Evolutionary conservation across 371 early-diverging fungal genomes (phyloP).

Genomic region (Massospora cicadina): DNA sequence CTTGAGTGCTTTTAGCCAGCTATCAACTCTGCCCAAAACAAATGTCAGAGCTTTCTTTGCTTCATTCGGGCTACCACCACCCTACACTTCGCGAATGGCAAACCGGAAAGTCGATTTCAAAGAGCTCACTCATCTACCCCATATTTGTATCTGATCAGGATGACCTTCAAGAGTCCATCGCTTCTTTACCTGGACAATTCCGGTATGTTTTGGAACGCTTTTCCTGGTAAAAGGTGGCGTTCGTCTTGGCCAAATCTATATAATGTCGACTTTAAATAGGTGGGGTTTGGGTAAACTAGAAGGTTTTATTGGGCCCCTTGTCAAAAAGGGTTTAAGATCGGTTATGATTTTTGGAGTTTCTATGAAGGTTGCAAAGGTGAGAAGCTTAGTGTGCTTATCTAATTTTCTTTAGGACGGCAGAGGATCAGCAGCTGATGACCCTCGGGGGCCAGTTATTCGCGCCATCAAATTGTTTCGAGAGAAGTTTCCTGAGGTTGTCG

Average conservation of each 20-base stretch:
- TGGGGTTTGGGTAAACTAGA: constrained; percentile 66
- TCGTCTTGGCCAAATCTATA: not conserved
- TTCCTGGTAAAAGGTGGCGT: not conserved
- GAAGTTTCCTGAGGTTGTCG: constrained; percentile 60
- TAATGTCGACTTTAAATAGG: constrained; percentile 16
- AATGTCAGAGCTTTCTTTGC: constrained; percentile 18
- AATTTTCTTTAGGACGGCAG: constrained; percentile 39
- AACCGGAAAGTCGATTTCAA: constrained; percentile 38
- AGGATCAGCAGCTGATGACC: constrained; percentile 70
- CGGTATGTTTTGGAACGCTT: constrained; percentile 22
- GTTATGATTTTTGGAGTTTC: constrained; percentile 94
- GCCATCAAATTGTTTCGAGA: constrained; percentile 59
- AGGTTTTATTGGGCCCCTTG: constrained; percentile 58
- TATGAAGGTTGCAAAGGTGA: constrained; percentile 30
- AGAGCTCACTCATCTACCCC: constrained; percentile 74
- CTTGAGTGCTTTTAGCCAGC: too few relatives aligned
- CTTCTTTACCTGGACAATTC: constrained; percentile 72
- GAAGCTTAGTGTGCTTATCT: not conserved
- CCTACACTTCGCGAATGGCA: constrained; percentile 69
- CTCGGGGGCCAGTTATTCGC: constrained; percentile 70
- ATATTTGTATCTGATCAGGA: constrained; percentile 76
- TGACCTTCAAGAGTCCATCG: constrained; percentile 48
- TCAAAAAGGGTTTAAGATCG: constrained; percentile 63
- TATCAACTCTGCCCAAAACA: not conserved
- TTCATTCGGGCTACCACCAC: constrained; percentile 79